Evolutionary conservation across 495 filamentous ascomycete genomes (phyloP), one percentile per base, ranked within the genome.

Genomic region (Aspergillus cavernicola): DNA sequence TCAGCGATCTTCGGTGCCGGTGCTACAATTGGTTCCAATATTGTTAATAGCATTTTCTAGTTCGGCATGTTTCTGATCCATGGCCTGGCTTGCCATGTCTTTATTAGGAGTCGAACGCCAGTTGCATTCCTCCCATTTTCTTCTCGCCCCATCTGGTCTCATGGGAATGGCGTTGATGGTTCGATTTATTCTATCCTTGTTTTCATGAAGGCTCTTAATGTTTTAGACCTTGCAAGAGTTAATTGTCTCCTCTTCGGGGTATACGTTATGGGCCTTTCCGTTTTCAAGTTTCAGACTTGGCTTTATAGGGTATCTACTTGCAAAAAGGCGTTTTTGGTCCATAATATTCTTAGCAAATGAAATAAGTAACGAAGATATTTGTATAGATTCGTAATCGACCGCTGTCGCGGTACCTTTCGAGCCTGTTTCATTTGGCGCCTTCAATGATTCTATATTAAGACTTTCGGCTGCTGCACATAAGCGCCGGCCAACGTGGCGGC

Each of bases 21-120:
- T 62, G 92, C 92, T 53, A 95, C 93, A 4, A 83, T 97, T 54
- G 93, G 93, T 24, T 80, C 85, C 50, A 92, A 96, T 55, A 85
- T 97, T 63, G 93, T 97, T 50, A 95, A 96, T 66, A 82, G 85
- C 48, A 95, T 97, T 45, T 95, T 96, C 67, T 95, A 83, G 74
- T 22, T 28, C 18, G 39, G 16, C 36, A 47, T 22, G 46, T 57
- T 55, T 40, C 26, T 52, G 43, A 29, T n/a, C 45, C 52, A 28
- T 22, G 31, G 36, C 50, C 55, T 39, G 38, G 37, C 26, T 48
- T 33, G 29, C 41, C n/a, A 18, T 54, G 18, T 41, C 1, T 29
- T 28, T 35, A 4, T 20, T 15, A 24, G 20, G 16, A 31, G 22
- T 38, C 22, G 23, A 24, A 45, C 45, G 29, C 29, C 23, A 8